Percentiles rank a stretch among this genome's conserved stretches.
phyloP scores from a whole-genome alignment of 371 early-diverging fungal genomes.

The Rhizopus microsporus region DNA sequence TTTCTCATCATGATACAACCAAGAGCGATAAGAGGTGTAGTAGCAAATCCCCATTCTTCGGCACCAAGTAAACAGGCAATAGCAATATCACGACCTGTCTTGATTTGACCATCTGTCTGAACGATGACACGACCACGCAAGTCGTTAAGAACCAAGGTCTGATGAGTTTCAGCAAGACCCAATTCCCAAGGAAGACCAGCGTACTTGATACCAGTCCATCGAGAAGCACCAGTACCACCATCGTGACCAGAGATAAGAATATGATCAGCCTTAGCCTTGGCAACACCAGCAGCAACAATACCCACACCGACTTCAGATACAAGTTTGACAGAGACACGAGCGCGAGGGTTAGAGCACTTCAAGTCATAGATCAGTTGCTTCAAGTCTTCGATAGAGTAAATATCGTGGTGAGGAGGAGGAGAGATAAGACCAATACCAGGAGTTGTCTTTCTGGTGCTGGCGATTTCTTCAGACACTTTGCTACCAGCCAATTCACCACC shows the following conservation, averaged over 20 bases:
- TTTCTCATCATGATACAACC: constrained; percentile 97
- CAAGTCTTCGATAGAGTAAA: constrained; percentile 96
- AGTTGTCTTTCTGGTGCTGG: constrained; percentile 91
- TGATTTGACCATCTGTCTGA: constrained; percentile 97
- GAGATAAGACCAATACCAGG: constrained; percentile 95
- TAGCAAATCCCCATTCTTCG: constrained; percentile 98
- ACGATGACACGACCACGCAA: constrained; percentile 93
- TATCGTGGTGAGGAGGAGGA: constrained; percentile 98
- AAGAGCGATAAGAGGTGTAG: constrained; percentile 95
- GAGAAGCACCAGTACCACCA: constrained; percentile 97
- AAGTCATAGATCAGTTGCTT: constrained; percentile 97
- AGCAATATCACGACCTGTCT: constrained; percentile 95
- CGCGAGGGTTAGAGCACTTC: constrained; percentile 88
- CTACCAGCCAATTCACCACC: constrained; percentile 81
- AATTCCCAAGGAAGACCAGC: constrained; percentile 98
- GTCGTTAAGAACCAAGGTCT: constrained; percentile 93
- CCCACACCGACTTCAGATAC: constrained; percentile 97
- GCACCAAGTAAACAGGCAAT: constrained; percentile 95
- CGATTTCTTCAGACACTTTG: constrained; percentile 91
- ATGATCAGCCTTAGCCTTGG: constrained; percentile 96
- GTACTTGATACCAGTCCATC: constrained; percentile 98
- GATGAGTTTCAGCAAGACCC: constrained; percentile 96
- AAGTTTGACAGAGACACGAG: constrained; percentile 94
- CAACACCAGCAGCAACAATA: constrained; percentile 95
- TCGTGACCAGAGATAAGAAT: constrained; percentile 96